These are phyloP conservation scores for Coemansia biformis DNA, from an alignment of 192 early-diverging fungal genomes.

Conservation along the genomic window DNA sequence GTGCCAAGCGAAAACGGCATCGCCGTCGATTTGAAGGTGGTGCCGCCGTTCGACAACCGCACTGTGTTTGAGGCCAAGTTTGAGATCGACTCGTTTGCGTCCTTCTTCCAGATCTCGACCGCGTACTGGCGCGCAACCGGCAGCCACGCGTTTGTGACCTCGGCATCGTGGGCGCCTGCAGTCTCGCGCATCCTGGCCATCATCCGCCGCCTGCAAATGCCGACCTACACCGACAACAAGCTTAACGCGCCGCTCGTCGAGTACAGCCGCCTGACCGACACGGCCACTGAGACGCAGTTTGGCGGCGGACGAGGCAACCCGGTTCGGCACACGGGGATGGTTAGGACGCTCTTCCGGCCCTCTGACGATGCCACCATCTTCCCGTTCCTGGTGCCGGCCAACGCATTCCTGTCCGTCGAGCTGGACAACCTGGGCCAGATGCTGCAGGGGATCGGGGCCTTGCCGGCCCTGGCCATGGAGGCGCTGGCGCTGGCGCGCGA, in stretches of 20 bases:
- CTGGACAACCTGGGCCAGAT: conserved; percentile 45
- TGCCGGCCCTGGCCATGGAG: conserved; percentile 27
- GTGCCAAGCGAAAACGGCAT: conserved; percentile 28
- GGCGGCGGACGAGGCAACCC: conserved; percentile 35
- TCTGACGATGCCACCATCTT: conserved; percentile 45
- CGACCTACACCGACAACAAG: conserved; percentile 14
- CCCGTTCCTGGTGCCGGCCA: conserved; percentile 45
- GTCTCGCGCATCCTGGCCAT: conserved; percentile 40
- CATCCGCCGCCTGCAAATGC: conserved; percentile 40
- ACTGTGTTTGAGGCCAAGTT: too few relatives aligned
- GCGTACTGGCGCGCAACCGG: conserved; percentile 52
- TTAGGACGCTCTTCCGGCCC: conserved; percentile 34
- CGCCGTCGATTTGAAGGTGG: conserved; percentile 18
- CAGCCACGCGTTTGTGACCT: conserved; percentile 35
- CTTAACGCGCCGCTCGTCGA: conserved; percentile 12
- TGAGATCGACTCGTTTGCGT: conserved; percentile 64
- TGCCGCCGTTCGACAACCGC: conserved; percentile 25
- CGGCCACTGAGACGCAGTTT: conserved; percentile 48
- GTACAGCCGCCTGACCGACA: conserved; percentile 20
- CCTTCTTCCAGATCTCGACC: conserved; percentile 57
- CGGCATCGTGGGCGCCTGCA: conserved; percentile 48
- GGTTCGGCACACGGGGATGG: conserved; percentile 43
- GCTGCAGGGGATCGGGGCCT: conserved; percentile 26
- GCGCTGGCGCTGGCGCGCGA: conserved; percentile 42
- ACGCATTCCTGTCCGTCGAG: conserved; percentile 56